Evolutionary conservation across 1,139 yeast genomes (phyloP), one percentile per base, ranked within the genome.

Genomic region (Taphrina deformans): DNA sequence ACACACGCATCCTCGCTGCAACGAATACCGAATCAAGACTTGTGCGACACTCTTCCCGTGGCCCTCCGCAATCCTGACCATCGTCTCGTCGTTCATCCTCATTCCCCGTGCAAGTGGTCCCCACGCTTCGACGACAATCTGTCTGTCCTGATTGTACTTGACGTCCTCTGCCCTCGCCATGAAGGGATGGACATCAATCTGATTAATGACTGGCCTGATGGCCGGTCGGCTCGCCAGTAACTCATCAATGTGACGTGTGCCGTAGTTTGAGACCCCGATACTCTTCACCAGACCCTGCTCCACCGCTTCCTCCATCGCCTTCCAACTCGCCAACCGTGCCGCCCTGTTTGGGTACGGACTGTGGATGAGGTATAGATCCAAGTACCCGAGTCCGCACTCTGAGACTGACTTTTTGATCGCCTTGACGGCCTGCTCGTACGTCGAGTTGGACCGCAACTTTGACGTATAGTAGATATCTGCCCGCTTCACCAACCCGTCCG

Each of bases 391-490:
- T 23, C 69, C 82, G 29, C 85, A 87, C 67, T 81, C 81, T 1
- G 76, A 79, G 59, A 86, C 69, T 46, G 85, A 81, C 46, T 75
- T 76, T 59, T 77, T 74, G 62, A 87, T 83, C 7, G 87, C 88
- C 38, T 71, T 70, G 69, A 81, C 82, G 7, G 91, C 84, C 41
- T 78, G 77, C 12, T 81, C 80, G 73, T 87, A 87, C 0, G 75
- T 63, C 35, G 55, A 23, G 35, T 46, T 61, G 33, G 46, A 24
- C 23, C 41, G 80, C 41, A 88, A 75, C 74, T 88, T 88, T 38
- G 95, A 85, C 5, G 93, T 86, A 73, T 85, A 88, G 71, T 83
- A 86, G 24, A 89, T 82, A 35, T 87, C 91, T 53, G 77, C 78
- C 58, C 95, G 77, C 66, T 79, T 78, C 60, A 76, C 69, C 7